Base-by-base conservation (phyloP, 23 red algal genomes). In the Chondrus crispus region DNA sequence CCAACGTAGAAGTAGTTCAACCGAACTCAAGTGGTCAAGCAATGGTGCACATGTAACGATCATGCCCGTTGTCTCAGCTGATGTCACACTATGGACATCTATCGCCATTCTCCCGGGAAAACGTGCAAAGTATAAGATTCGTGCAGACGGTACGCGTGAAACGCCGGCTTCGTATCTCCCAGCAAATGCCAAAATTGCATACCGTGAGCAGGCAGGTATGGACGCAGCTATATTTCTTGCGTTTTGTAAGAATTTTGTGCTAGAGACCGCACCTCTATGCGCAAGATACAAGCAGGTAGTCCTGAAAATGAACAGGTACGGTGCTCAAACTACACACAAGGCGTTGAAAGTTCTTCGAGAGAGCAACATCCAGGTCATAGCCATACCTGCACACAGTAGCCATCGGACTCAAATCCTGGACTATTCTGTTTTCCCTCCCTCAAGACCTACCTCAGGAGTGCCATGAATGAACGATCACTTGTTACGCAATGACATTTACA, bases 381-480 rank as follows among this genome's bases (percentile, higher is more conserved):
- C 26, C 26, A 26, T 77, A 39, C 1, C 71, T 14, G 71, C 71
- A 46, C 71, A 77, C 71, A 77, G 10, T 26, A 82, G 53, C 77
- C 79, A 83, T 29, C 13, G 46, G 11, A 83, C 79, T 10, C 79
- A 83, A 58, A 3, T 83, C 20, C 50, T 58, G 26, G 79, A 83
- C 49, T 83, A 83, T 53, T 39, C 49, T 5, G 79, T 83, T 43
- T 83, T 83, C 33, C 62, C 79, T 35, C 79, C 79, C 3, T 83
- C 48, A 83, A 83, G n/a, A 83, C 28, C 24, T 38, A 32, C 5
- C 24, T 58, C 8, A n/a, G 79, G 7, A 83, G 62, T 54, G 13
- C 2, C 3, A 47, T 83, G 14, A 83, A 83, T 53, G 19, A n/a
- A 18, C 46, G 50, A 51, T 62, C 13, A 11, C n/a, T 81, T 52